phyloP scores from a whole-genome alignment of 106 monocot genomes.

The Allium fistulosum region DNA sequence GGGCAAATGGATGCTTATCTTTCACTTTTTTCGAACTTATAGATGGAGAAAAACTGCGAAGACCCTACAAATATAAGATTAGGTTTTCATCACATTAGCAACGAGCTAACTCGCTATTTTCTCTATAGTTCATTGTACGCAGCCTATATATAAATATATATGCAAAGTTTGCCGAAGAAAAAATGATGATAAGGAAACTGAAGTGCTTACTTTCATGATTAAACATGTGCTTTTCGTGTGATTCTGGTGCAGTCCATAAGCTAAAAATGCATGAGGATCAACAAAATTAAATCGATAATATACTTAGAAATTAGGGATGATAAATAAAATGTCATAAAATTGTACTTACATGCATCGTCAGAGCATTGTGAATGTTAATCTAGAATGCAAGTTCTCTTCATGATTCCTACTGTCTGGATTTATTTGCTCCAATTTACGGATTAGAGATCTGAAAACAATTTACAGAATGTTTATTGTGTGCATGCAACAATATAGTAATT shows the following conservation, averaged over 20 bases:
- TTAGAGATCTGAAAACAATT: slow-evolving; percentile 31
- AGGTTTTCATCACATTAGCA: no score
- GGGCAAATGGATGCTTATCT: slow-evolving; percentile 41
- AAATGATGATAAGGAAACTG: neutral
- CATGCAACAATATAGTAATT: no score
- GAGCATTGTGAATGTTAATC: slow-evolving; percentile 89
- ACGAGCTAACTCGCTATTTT: no score
- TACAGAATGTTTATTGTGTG: neutral
- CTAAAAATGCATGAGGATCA: slow-evolving; percentile 42
- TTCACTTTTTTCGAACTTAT: slow-evolving; percentile 26
- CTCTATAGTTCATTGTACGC: slow-evolving; percentile 18
- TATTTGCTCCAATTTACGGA: slow-evolving; percentile 36
- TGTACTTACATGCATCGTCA: slow-evolving; percentile 79
- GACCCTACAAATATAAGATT: slow-evolving; percentile 22
- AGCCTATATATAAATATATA: slow-evolving; percentile 35
- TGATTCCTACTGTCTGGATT: slow-evolving; percentile 55
- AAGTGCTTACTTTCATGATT: slow-evolving; percentile 31
- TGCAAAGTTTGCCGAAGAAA: neutral
- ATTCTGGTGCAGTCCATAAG: slow-evolving; percentile 37
- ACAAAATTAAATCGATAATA: neutral
- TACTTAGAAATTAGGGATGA: neutral
- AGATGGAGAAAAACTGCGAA: slow-evolving; percentile 19
- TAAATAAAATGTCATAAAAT: neutral
- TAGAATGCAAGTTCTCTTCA: slow-evolving; percentile 74
- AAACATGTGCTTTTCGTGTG: slow-evolving; percentile 30